Conservation (phyloP, 306 rosid species). For the Mimosa bimucronata region DNA sequence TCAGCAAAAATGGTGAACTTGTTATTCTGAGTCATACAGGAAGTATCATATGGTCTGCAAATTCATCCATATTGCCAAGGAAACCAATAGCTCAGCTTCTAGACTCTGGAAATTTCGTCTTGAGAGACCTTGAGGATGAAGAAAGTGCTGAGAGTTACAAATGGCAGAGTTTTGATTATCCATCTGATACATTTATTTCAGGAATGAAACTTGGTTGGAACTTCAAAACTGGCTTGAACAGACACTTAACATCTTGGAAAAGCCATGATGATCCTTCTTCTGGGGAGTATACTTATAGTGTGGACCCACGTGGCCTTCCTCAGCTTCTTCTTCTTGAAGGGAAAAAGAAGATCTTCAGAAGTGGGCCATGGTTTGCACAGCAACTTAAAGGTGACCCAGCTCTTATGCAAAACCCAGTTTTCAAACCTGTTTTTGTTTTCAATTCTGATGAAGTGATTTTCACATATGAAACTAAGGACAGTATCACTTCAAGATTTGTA, state of each 20-base stretch:
- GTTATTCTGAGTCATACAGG: conserved; percentile 23
- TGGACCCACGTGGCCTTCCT: conserved; percentile 37
- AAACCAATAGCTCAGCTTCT: conserved; percentile 21
- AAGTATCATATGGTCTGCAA: conserved; percentile 32
- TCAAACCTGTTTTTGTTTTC: conserved; percentile 31
- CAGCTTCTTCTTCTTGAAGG: conserved; percentile 32
- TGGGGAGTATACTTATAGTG: conserved; percentile 33
- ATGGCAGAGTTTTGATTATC: conserved; percentile 55
- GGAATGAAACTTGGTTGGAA: conserved; percentile 46
- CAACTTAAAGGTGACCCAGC: conserved; percentile 21
- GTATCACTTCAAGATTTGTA: conserved; percentile 27
- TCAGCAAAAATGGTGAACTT: conserved; percentile 31
- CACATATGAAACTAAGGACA: conserved; percentile 16
- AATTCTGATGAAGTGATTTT: conserved; percentile 31
- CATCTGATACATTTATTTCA: conserved; percentile 38
- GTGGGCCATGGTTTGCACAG: conserved; percentile 40
- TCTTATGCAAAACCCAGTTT: conserved; percentile 28
- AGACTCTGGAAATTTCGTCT: conserved; percentile 42
- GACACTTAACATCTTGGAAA: conserved; percentile 38
- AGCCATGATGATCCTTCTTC: conserved; percentile 24
- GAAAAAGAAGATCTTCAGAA: conserved; percentile 28
- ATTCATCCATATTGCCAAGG: conserved; percentile 1
- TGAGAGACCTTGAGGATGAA: conserved; percentile 18
- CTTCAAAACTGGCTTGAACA: conserved; percentile 37
- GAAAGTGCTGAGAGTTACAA: conserved; percentile 7